phyloP scores from a whole-genome alignment of 768 basidiomycete genomes.

The Termitomyces sp. region DNA sequence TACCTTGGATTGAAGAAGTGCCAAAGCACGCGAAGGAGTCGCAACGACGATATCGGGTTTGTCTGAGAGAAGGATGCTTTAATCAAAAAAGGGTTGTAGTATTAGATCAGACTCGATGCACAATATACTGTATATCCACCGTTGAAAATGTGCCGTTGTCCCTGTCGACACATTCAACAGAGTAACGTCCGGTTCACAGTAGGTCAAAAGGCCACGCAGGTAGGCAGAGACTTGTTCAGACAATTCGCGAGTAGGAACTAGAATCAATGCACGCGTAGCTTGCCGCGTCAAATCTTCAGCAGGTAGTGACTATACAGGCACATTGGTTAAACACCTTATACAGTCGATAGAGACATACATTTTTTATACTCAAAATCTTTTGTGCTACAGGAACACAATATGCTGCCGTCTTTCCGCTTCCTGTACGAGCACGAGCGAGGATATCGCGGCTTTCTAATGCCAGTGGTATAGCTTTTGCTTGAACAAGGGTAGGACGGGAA shows the following conservation, averaged over 20 bases:
- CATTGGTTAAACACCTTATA: constrained; percentile 4
- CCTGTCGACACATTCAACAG: constrained; percentile 77
- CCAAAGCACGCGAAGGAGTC: constrained; percentile 68
- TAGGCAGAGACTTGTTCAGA: constrained; percentile 83
- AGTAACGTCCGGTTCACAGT: constrained; percentile 74
- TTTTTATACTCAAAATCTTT: constrained; percentile 78
- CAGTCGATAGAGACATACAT: constrained; percentile 37
- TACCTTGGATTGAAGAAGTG: constrained; percentile 68
- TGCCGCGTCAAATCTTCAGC: constrained; percentile 36
- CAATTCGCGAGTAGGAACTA: constrained; percentile 90
- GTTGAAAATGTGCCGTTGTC: constrained; percentile 62
- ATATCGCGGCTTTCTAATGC: constrained; percentile 88
- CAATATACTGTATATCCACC: constrained; percentile 17
- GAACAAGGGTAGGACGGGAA: constrained; percentile 86
- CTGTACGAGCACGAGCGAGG: constrained; percentile 89
- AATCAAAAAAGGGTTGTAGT: not conserved
- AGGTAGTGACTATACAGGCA: constrained; percentile 27
- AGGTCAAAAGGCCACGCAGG: constrained; percentile 56
- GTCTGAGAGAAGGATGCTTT: constrained; percentile 41
- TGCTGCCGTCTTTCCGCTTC: constrained; percentile 95
- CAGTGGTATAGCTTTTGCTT: constrained; percentile 87
- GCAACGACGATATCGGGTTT: constrained; percentile 76
- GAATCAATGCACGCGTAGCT: constrained; percentile 68
- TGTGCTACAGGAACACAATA: constrained; percentile 91
- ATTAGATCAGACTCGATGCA: not conserved